Percentiles rank a stretch among this genome's conserved stretches.
Evolutionary conservation across 2,329 filamentous ascomycete genomes (phyloP).

Genomic region (Colletotrichum cordylinicola): DNA sequence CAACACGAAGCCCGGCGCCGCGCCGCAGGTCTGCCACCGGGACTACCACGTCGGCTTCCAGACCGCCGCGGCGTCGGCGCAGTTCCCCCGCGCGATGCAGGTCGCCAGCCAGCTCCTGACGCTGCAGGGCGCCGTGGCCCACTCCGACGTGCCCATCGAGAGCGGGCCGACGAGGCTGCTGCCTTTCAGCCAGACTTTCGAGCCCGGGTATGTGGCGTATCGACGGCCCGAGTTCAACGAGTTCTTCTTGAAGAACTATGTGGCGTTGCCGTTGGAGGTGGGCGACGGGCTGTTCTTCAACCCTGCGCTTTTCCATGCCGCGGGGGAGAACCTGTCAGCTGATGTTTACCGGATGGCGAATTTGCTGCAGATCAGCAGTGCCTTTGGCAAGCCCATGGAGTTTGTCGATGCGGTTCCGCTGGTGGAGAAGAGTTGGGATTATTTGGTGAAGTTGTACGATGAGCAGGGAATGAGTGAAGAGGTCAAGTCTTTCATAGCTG

Average conservation of each 20-base stretch:
- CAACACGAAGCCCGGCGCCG: conserved; percentile 63
- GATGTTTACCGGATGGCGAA: conserved; percentile 62
- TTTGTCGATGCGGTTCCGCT: conserved; percentile 57
- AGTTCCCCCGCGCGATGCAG: conserved; percentile 59
- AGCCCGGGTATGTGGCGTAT: conserved; percentile 64
- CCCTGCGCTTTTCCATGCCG: conserved; percentile 67
- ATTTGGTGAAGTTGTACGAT: conserved; percentile 35
- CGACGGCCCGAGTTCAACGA: conserved; percentile 55
- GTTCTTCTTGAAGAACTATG: conserved; percentile 58
- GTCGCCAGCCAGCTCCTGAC: conserved; percentile 62
- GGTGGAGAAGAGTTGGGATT: conserved; percentile 50
- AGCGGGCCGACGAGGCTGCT: conserved; percentile 66
- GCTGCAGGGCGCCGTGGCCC: conserved; percentile 68
- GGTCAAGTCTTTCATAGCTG: conserved; percentile 52
- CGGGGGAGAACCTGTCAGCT: conserved; percentile 58
- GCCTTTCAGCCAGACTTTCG: conserved; percentile 64
- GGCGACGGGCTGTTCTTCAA: conserved; percentile 71
- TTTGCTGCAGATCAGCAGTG: conserved; percentile 65
- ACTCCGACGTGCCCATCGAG: conserved; percentile 63
- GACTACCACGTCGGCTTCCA: conserved; percentile 72
- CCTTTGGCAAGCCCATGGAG: conserved; percentile 71
- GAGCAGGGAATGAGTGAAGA: conserved; percentile 42
- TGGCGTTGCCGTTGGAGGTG: conserved; percentile 55
- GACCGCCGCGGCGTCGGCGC: conserved; percentile 47
- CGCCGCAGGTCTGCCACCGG: conserved; percentile 62